Percentiles rank a stretch among this genome's conserved stretches.
These are phyloP conservation scores for Globisporangium cystogenes DNA, from an alignment of 352 stramenopile species.

Conservation along the genomic window DNA sequence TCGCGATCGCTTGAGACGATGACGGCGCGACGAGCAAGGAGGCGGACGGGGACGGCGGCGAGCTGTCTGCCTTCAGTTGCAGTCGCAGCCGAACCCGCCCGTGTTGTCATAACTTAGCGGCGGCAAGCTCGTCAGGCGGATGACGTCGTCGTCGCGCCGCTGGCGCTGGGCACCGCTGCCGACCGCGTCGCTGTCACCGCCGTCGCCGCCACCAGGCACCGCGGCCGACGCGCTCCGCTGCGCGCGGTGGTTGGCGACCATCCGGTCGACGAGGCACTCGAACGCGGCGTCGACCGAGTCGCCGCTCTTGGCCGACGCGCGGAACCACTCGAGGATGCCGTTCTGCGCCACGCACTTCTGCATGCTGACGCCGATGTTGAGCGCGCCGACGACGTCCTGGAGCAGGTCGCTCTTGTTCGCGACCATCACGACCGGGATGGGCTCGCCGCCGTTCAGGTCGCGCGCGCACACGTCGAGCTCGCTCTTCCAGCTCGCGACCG, in stretches of 20 bases:
- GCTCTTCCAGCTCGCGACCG: constrained; percentile 76
- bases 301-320: constrained; percentile 65
- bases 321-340: constrained; percentile 77
- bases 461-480: constrained; percentile 68
- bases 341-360: constrained; percentile 76
- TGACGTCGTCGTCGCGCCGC: constrained; percentile 24
- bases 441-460: constrained; percentile 28
- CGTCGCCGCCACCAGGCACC: background rate
- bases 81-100: constrained; percentile 35
- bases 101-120: constrained; percentile 11
- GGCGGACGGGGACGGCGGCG: background rate
- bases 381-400: constrained; percentile 48
- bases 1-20: no score
- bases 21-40: no score
- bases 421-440: constrained; percentile 74
- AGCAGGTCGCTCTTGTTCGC: constrained; percentile 87
- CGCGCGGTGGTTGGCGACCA: constrained; percentile 43
- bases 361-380: constrained; percentile 79
- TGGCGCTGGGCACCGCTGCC: background rate
- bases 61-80: no score
- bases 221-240: background rate
- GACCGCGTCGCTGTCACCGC: background rate
- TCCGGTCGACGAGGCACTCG: constrained; percentile 47
- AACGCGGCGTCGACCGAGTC: constrained; percentile 60
- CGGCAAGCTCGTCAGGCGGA: constrained; percentile 32